Conservation (phyloP, 768 basidiomycete genomes). For the Crepidotus variabilis region DNA sequence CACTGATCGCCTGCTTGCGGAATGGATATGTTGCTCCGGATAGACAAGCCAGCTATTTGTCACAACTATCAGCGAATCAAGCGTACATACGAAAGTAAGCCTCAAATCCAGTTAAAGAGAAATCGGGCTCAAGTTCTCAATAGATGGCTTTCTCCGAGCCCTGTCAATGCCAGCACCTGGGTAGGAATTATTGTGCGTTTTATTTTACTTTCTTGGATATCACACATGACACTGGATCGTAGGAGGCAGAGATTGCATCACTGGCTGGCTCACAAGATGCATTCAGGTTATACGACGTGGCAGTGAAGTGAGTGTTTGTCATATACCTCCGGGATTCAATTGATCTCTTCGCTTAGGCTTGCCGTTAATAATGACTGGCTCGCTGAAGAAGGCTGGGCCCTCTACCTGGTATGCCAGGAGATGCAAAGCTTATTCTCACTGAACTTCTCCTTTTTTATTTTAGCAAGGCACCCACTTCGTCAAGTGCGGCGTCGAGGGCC, state of each 20-base stretch:
- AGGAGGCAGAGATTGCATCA: conserved; percentile 73
- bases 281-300: conserved; percentile 64
- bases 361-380: conserved; percentile 68
- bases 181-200: conserved; percentile 57
- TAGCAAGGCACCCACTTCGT: conserved; percentile 73
- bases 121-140: too few species aligned
- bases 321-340: background rate
- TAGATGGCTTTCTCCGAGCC: conserved; percentile 70
- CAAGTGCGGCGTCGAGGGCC: conserved; percentile 57
- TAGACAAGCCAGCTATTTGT: conserved; percentile 37
- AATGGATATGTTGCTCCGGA: conserved; percentile 34
- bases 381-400: conserved; percentile 67
- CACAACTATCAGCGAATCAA: conserved; percentile 61
- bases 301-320: conserved; percentile 50
- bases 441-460: background rate
- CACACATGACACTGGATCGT: background rate
- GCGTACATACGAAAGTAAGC: conserved; percentile 54
- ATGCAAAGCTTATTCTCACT: background rate
- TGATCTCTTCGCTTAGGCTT: conserved; percentile 33
- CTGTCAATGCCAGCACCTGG: conserved; percentile 68
- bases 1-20: conserved; percentile 59
- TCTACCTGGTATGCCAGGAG: conserved; percentile 48
- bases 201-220: background rate
- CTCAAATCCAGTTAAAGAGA: background rate
- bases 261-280: conserved; percentile 52